A percentile compares a stretch with the other conserved stretches of the same genome.
These are phyloP conservation scores for Silene noctiflora DNA, from an alignment of 179 eudicot genomes.

Conservation along the genomic window DNA sequence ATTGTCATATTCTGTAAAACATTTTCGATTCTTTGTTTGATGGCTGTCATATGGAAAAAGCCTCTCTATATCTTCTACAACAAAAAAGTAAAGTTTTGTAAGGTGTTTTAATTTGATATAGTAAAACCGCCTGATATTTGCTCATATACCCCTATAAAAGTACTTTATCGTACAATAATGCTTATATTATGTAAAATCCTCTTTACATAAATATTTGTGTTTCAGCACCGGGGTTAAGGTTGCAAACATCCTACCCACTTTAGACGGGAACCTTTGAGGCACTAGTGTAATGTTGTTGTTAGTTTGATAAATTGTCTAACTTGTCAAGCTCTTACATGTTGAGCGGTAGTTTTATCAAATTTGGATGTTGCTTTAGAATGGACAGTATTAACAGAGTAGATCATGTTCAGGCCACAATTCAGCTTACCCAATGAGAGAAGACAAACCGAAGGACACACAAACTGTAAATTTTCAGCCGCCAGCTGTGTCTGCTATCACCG, in stretches of 20 bases:
- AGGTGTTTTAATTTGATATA: not conserved
- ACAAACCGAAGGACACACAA: conserved; percentile 50
- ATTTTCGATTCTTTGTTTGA: not conserved
- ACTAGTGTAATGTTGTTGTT: not conserved
- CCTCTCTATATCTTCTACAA: not conserved
- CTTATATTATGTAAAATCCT: not conserved
- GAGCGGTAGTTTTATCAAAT: not conserved
- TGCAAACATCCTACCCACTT: too few species aligned
- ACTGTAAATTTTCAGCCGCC: conserved; percentile 62
- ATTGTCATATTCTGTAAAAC: not conserved
- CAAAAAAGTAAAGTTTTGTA: not conserved
- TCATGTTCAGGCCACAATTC: conserved; percentile 46
- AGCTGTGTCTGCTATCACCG: conserved; percentile 62
- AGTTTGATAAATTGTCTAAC: not conserved
- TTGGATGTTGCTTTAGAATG: not conserved
- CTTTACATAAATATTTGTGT: not conserved
- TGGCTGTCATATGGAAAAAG: not conserved
- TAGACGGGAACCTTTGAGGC: too few species aligned
- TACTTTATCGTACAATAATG: too few species aligned
- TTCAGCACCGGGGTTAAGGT: not conserved
- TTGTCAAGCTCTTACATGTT: not conserved
- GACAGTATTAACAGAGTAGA: conserved; percentile 18
- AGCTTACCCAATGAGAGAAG: conserved; percentile 51
- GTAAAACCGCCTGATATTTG: not conserved
- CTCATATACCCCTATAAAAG: not conserved